These are phyloP conservation scores for Rhytidiadelphus loreus DNA, from an alignment of 225 moss, liverwort and hornwort species.

Conservation along the genomic window DNA sequence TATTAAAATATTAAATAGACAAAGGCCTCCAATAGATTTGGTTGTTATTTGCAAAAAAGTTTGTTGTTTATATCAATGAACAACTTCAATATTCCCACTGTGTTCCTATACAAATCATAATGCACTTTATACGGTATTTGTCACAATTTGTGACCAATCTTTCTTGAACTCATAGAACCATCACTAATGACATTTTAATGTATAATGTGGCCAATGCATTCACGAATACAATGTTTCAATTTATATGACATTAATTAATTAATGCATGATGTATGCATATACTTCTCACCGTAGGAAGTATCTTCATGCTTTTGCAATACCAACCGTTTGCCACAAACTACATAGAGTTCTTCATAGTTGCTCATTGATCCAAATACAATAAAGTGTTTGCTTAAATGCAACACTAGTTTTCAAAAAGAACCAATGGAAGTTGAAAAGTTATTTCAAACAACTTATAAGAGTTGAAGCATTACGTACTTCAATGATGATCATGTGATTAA, in stretches of 20 bases:
- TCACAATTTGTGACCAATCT: neutral
- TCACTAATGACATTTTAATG: neutral
- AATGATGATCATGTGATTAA: neutral
- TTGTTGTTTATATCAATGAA: no score
- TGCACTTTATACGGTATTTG: neutral
- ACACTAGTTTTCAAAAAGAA: neutral
- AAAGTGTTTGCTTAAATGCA: neutral
- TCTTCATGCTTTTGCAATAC: no score
- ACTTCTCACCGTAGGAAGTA: neutral
- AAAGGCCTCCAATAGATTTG: neutral
- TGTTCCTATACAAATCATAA: neutral
- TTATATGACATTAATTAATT: neutral
- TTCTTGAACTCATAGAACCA: neutral
- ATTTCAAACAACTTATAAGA: no score
- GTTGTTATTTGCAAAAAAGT: no score
- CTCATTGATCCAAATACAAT: no score
- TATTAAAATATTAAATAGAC: neutral
- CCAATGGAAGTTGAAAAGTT: no score
- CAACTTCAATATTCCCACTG: neutral
- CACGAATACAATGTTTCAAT: neutral
- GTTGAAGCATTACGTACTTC: neutral
- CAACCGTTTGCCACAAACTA: accelerated
- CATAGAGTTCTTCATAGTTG: no score
- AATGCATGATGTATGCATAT: neutral
- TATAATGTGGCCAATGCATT: neutral